Evolutionary conservation across 106 monocot species (phyloP), one percentile per base, ranked within the genome.

Genomic region (Posidonia australis): DNA sequence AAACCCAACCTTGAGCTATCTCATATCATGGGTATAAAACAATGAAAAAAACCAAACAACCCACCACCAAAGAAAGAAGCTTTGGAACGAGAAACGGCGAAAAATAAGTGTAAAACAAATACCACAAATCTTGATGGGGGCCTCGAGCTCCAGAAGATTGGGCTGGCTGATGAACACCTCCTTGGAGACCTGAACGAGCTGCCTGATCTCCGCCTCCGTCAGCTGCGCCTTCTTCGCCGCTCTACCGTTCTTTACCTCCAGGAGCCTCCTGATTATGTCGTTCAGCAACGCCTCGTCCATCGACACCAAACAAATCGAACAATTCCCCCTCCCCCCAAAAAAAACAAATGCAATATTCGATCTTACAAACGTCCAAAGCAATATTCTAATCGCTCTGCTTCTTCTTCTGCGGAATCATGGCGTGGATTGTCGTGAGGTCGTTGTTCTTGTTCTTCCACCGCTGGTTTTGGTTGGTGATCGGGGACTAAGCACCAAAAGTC

Each of bases 101-200:
- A 20, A 25, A 55, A 19, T 13, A 55, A 24, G 17, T 5, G 43
- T 3, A 1, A 9, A 51, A 16, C 43, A 18, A 9, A 17, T 31
- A 71, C 70, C 70, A 31, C 70, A 71, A 52, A 71, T 71, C 48
- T 71, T 71, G 48, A 71, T 71, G 14, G 70, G 70, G 19, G 70
- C 70, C 36, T 71, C 70, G 29, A 71, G 48, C 14, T 71, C 70
- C 13, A 71, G 61, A n/a, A 71, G 70, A 62, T 71, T 71, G 23
- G 70, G 70, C 62, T 71, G 70, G 5, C 21, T 22, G n/a, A 62
- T 29, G 70, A 71, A 71, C 24, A 71, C 61, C 32, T 71, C 70
- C 62, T 52, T 71, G 21, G 70, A 71, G 11, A 16, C 51, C 3
- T 16, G 11, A 30, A 60, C 62, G n/a, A 71, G 48, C 70, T 71